These are phyloP conservation scores for Fusarium verrucosum DNA, from an alignment of 2,329 filamentous ascomycete genomes.

Conservation along the genomic window DNA sequence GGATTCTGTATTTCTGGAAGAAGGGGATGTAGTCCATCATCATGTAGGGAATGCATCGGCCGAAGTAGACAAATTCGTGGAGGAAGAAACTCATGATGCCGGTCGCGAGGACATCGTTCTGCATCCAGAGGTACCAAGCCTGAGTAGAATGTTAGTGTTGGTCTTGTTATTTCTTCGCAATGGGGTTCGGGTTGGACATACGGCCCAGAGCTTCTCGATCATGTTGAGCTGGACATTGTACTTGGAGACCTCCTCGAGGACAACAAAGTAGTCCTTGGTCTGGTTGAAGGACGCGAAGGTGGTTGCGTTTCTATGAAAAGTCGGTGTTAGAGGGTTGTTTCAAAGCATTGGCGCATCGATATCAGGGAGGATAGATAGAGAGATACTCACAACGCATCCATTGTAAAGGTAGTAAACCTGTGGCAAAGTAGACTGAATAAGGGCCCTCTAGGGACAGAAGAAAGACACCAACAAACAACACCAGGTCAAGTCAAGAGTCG, in stretches of 20 bases:
- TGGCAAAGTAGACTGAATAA: slow-evolving; percentile 18
- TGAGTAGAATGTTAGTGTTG: slow-evolving; percentile 45
- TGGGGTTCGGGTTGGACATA: slow-evolving; percentile 53
- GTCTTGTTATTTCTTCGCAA: slow-evolving; percentile 11
- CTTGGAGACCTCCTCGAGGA: slow-evolving; percentile 71
- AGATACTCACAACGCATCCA: slow-evolving; percentile 43
- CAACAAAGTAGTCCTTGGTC: slow-evolving; percentile 62
- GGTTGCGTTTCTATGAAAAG: slow-evolving; percentile 60
- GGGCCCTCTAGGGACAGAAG: slow-evolving; percentile 3
- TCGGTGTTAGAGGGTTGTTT: slow-evolving; percentile 28
- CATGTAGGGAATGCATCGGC: slow-evolving; percentile 88
- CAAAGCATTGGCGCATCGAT: slow-evolving; percentile 19
- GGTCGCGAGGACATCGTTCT: slow-evolving; percentile 95
- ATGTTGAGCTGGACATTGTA: slow-evolving; percentile 88
- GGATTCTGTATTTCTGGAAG: slow-evolving; percentile 95
- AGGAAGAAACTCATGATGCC: slow-evolving; percentile 97
- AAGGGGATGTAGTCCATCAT: slow-evolving; percentile 88
- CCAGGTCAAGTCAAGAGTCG: slow-evolving; percentile 36
- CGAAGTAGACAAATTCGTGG: slow-evolving; percentile 96
- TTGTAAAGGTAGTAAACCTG: slow-evolving; percentile 21
- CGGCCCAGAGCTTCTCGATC: slow-evolving; percentile 88
- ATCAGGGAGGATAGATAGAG: slow-evolving; percentile 37
- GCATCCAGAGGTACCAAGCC: slow-evolving; percentile 97
- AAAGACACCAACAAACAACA: slow-evolving; percentile 32
- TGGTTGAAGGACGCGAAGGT: slow-evolving; percentile 60